phyloP scores from a whole-genome alignment of 75 land plant genomes.

The Larix kaempferi region DNA sequence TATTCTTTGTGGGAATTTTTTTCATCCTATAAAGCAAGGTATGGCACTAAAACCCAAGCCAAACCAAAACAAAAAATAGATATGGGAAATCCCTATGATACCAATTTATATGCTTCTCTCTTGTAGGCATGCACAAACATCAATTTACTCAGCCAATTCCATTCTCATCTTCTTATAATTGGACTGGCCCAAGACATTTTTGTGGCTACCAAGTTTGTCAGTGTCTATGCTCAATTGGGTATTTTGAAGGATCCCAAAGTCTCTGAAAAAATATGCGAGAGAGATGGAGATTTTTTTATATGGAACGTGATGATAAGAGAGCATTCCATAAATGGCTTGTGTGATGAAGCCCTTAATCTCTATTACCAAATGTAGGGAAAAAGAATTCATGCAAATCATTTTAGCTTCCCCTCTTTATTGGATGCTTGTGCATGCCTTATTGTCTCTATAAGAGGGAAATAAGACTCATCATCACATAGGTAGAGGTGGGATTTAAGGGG shows the following conservation, averaged over 20 bases:
- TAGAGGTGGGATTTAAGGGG: constrained; percentile 25
- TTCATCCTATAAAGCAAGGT: too few species aligned
- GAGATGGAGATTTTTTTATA: too few species aligned
- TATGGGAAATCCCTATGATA: too few species aligned
- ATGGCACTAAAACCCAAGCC: too few species aligned
- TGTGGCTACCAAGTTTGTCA: constrained; percentile 44
- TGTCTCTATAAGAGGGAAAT: constrained; percentile 39
- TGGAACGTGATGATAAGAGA: constrained; percentile 70
- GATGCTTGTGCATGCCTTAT: constrained; percentile 57
- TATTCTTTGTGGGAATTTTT: too few species aligned
- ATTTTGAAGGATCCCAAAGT: constrained; percentile 35
- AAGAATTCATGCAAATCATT: constrained; percentile 46
- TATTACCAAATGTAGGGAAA: constrained; percentile 64
- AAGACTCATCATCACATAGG: constrained; percentile 54
- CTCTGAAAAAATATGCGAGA: constrained; percentile 59
- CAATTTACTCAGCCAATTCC: constrained; percentile 34
- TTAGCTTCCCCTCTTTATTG: constrained; percentile 52
- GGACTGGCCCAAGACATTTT: constrained; percentile 28
- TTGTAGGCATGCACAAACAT: constrained; percentile 36
- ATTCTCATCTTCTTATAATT: constrained; percentile 32
- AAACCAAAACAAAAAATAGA: too few species aligned
- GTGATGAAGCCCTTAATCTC: constrained; percentile 60
- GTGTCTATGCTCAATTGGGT: constrained; percentile 27
- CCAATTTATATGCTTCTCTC: constrained; percentile 36
- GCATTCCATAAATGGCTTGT: constrained; percentile 35